phyloP scores from a whole-genome alignment of 257 asterid genomes.

The Rhazya stricta region DNA sequence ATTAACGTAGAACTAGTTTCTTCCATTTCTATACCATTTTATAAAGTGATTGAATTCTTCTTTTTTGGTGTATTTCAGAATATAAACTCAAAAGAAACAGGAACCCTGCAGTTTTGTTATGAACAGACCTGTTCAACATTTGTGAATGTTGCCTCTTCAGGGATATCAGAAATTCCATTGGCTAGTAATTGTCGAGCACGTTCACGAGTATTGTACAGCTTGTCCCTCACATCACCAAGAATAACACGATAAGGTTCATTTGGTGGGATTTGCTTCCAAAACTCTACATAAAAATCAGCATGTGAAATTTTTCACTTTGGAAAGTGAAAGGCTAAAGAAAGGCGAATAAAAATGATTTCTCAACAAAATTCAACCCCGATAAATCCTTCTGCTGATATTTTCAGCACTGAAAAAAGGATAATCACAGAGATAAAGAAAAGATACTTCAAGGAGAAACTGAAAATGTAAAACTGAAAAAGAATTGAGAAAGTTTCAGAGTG shows the following conservation, averaged over 20 bases:
- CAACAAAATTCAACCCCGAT: not conserved
- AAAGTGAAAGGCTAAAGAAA: not conserved
- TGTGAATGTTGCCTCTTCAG: constrained; percentile 65
- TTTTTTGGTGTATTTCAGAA: not conserved
- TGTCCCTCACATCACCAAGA: constrained; percentile 93
- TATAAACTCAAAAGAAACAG: not conserved
- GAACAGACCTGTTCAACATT: constrained; percentile 61
- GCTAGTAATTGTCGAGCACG: constrained; percentile 81
- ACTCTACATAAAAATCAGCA: constrained; percentile 45
- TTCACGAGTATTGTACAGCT: constrained; percentile 82
- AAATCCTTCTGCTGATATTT: not conserved
- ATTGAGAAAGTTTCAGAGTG: not conserved
- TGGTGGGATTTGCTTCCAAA: constrained; percentile 87
- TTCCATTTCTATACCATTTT: not conserved
- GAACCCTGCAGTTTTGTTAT: constrained; percentile 3
- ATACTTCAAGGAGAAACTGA: not conserved
- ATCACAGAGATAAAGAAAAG: not conserved
- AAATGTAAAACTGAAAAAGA: not conserved
- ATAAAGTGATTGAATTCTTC: not conserved
- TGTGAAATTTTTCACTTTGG: constrained; percentile 1
- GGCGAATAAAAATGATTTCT: constrained; percentile 5
- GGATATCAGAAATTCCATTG: constrained; percentile 60
- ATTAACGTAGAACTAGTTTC: too few relatives aligned
- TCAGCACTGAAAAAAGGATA: not conserved
- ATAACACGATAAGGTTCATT: constrained; percentile 93